Conservation (phyloP, 257 asterid species). For the Ocimum tenuiflorum region DNA sequence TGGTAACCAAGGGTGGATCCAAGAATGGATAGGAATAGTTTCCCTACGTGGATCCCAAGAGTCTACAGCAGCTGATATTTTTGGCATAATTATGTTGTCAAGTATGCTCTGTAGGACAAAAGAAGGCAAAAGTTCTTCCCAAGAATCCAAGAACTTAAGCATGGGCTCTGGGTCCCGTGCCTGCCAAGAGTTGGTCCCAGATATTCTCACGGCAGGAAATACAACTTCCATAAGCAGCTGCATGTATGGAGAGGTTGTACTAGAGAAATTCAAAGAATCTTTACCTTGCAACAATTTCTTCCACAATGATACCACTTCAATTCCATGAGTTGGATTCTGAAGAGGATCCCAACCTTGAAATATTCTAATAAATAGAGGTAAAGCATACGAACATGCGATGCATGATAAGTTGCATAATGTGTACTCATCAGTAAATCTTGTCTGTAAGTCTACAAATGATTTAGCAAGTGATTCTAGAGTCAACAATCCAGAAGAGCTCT, state of each 20-base stretch:
- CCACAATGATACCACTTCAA: constrained; percentile 60
- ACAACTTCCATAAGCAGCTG: constrained; percentile 91
- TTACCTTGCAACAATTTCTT: constrained; percentile 57
- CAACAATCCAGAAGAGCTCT: constrained; percentile 50
- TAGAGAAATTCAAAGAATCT: constrained; percentile 36
- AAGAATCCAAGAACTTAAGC: constrained; percentile 74
- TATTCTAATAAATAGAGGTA: constrained; percentile 66
- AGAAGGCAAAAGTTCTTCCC: constrained; percentile 75
- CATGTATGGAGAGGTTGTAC: constrained; percentile 54
- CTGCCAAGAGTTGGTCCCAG: constrained; percentile 87
- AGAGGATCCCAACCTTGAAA: constrained; percentile 97
- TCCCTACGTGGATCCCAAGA: constrained; percentile 91
- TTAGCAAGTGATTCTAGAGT: constrained; percentile 67
- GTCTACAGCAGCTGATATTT: constrained; percentile 65
- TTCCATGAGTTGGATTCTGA: constrained; percentile 77
- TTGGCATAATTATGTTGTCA: constrained; percentile 60
- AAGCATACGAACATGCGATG: constrained; percentile 81
- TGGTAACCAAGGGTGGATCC: constrained; percentile 97
- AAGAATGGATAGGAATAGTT: constrained; percentile 75
- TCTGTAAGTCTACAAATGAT: constrained; percentile 55
- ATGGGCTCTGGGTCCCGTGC: constrained; percentile 87
- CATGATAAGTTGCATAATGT: constrained; percentile 62
- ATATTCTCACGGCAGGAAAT: constrained; percentile 87
- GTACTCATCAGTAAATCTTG: constrained; percentile 53
- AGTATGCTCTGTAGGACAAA: constrained; percentile 54